These are phyloP conservation scores for Aquilaria malaccensis DNA, from an alignment of 345 rosid genomes.

Conservation along the genomic window DNA sequence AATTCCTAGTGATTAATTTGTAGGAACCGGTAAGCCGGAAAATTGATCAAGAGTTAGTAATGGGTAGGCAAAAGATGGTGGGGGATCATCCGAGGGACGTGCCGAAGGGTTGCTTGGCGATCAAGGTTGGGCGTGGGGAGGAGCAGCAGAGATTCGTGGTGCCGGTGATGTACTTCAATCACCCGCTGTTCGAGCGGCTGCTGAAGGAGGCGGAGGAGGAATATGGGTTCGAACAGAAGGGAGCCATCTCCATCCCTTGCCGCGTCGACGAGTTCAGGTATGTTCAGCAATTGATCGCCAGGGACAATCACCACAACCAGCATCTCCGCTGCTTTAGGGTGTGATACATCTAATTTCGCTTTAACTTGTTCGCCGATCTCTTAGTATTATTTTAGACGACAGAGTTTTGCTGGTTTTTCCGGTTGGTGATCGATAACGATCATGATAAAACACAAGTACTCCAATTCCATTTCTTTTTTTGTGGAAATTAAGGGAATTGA, in stretches of 20 bases:
- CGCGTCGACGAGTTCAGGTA: constrained; percentile 46
- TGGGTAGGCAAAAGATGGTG: not conserved
- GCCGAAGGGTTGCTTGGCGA: constrained; percentile 58
- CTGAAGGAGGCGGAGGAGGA: constrained; percentile 55
- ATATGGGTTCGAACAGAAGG: constrained; percentile 63
- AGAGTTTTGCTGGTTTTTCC: constrained; percentile 4
- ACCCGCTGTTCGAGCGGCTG: constrained; percentile 55
- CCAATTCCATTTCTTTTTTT: constrained; percentile 11
- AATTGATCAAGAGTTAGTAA: no score
- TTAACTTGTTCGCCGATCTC: not conserved
- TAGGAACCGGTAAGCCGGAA: no score
- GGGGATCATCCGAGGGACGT: constrained; percentile 35
- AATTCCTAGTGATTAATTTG: not conserved
- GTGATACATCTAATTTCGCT: constrained; percentile 23
- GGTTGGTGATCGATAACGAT: constrained; percentile 14
- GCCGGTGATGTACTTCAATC: constrained; percentile 50
- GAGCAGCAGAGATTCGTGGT: constrained; percentile 43
- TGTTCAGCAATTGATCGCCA: constrained; percentile 52
- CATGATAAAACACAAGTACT: constrained; percentile 13
- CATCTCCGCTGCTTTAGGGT: constrained; percentile 64
- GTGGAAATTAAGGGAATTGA: no score
- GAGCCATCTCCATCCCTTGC: constrained; percentile 54
- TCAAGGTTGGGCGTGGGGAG: constrained; percentile 52
- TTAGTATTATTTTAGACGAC: constrained; percentile 7
- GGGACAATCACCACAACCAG: constrained; percentile 45